Percentiles rank a stretch among this genome's conserved stretches.
These are phyloP conservation scores for Aureobasidium sp. DNA, from an alignment of 2,329 filamentous ascomycete species.

Conservation along the genomic window DNA sequence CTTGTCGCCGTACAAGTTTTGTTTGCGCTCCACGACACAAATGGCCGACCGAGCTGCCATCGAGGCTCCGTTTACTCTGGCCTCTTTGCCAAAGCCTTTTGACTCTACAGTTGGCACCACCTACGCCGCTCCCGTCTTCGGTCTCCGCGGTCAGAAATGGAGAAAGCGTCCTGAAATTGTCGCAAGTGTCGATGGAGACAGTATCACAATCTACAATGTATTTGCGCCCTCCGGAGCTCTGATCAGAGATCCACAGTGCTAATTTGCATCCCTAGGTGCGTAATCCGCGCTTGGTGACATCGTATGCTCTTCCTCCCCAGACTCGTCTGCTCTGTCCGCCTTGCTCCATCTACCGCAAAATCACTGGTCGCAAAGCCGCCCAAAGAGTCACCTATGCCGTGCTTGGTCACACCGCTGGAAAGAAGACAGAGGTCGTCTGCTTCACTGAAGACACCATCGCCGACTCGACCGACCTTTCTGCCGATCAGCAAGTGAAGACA, in stretches of 20 bases:
- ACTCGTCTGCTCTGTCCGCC: conserved; percentile 51
- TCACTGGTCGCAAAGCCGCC: conserved; percentile 35
- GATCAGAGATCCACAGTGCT: not conserved
- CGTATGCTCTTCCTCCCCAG: conserved; percentile 56
- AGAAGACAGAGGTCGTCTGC: conserved; percentile 46
- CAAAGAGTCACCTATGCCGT: conserved; percentile 52
- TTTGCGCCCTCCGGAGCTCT: conserved; percentile 27
- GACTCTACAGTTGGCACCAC: conserved; percentile 34
- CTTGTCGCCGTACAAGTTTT: not conserved
- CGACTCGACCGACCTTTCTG: conserved; percentile 25
- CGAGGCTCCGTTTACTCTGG: conserved; percentile 35
- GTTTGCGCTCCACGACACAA: not conserved
- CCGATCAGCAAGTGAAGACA: conserved; percentile 24
- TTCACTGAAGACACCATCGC: conserved; percentile 45
- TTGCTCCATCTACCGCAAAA: conserved; percentile 51
- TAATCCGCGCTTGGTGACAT: conserved; percentile 53
- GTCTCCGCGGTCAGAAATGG: conserved; percentile 50
- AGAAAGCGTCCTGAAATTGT: conserved; percentile 57
- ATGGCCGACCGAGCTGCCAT: conserved; percentile 20
- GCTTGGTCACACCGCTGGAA: conserved; percentile 19
- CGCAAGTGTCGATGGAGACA: conserved; percentile 54
- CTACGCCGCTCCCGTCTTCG: conserved; percentile 43
- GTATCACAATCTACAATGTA: conserved; percentile 55
- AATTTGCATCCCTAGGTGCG: conserved; percentile 42
- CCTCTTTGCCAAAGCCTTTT: conserved; percentile 38